phyloP scores from a whole-genome alignment of 257 asterid species.

The Fraxinus pennsylvanica region DNA sequence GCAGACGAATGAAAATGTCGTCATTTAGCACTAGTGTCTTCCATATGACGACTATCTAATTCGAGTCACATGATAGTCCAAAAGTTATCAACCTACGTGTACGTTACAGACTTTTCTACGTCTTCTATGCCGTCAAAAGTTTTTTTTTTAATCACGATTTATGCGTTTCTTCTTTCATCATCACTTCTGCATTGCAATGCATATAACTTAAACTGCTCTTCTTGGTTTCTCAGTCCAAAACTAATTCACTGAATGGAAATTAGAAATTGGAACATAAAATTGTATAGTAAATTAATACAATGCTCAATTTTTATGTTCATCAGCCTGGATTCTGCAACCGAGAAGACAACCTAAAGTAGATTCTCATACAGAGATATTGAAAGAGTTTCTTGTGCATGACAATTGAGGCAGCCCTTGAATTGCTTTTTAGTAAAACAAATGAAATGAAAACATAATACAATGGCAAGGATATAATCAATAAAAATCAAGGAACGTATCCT shows the following conservation, averaged over 20 bases:
- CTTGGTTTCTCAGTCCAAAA: slow-evolving; percentile 26
- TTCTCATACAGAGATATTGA: neutral
- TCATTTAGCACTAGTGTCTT: slow-evolving; percentile 10
- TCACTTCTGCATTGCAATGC: slow-evolving; percentile 14
- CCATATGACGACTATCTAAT: slow-evolving; percentile 16
- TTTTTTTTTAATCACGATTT: neutral
- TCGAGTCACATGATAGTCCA: slow-evolving; percentile 1
- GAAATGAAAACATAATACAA: slow-evolving; percentile 9
- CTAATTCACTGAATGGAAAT: slow-evolving; percentile 12
- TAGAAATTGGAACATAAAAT: neutral
- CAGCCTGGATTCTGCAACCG: neutral
- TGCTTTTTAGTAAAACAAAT: neutral
- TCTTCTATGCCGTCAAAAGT: slow-evolving; percentile 4
- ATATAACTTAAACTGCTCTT: slow-evolving; percentile 12
- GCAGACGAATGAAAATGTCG: slow-evolving; percentile 10
- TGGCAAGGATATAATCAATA: neutral
- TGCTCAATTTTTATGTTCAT: neutral
- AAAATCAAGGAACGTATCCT: neutral
- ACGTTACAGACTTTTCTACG: slow-evolving; percentile 21
- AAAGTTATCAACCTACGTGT: slow-evolving; percentile 17
- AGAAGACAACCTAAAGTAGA: neutral
- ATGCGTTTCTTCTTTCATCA: slow-evolving; percentile 3
- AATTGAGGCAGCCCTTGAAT: neutral
- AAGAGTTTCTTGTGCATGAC: neutral
- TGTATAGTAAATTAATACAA: neutral